Evolutionary conservation across 2,329 filamentous ascomycete species (phyloP).

Genomic region (Blastomyces percursus): DNA sequence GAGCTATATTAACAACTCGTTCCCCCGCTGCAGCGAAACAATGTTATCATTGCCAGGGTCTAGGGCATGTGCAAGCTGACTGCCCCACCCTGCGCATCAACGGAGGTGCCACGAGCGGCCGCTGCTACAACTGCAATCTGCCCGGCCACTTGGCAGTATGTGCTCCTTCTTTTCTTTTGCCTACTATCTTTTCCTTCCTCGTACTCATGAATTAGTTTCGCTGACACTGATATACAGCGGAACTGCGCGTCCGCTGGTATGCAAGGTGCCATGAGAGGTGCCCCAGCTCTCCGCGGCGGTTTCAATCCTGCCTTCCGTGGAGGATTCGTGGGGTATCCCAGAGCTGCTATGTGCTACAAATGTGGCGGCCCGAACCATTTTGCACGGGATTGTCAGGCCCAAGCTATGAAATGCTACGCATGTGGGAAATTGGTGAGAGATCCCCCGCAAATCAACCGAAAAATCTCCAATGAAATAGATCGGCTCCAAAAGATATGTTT

Average conservation of each 20-base stretch:
- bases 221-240: conserved; percentile 22
- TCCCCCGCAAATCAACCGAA: background rate
- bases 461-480: background rate
- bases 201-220: background rate
- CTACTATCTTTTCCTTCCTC: background rate
- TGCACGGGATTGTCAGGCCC: conserved; percentile 93
- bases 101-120: conserved; percentile 64
- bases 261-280: conserved; percentile 49
- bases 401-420: conserved; percentile 97
- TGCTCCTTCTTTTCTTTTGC: conserved; percentile 15
- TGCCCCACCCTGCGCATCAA: conserved; percentile 92
- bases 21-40: conserved; percentile 61
- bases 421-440: conserved; percentile 65
- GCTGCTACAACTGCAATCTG: conserved; percentile 95
- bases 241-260: conserved; percentile 40
- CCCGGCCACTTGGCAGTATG: conserved; percentile 81
- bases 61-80: conserved; percentile 96
- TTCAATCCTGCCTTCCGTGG: conserved; percentile 56
- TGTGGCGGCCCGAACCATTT: conserved; percentile 89
- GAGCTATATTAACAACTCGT: conserved; percentile 15
- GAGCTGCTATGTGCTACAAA: conserved; percentile 54
- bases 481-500: background rate
- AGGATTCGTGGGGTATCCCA: conserved; percentile 51
- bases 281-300: conserved; percentile 56
- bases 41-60: conserved; percentile 98